Evolutionary conservation across 2,329 filamentous ascomycete genomes (phyloP), one percentile per base, ranked within the genome.

Genomic region (Trichophyton equinum): DNA sequence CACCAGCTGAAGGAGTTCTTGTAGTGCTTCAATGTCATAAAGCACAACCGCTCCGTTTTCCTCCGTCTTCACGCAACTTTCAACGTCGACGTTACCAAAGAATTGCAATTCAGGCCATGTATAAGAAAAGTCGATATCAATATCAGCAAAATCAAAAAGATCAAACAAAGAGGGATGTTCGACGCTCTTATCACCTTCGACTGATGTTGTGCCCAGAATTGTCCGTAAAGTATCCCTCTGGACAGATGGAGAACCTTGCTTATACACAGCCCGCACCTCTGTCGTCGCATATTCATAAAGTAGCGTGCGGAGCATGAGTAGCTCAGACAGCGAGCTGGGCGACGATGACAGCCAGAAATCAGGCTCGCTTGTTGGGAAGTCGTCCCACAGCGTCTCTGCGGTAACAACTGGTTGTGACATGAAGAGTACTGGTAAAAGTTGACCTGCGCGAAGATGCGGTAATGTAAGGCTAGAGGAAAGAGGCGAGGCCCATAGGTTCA

Each of bases 131-230:
- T 75, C 73, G 44, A 85, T 77, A 56, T 82, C 79, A 9, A 87
- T 73, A 63, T 88, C 85, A 71, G 94, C 82, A 68, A 97, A 97
- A 74, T 99, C 94, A 68, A 95, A 94, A 22, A 97, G 80, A 65
- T 96, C 91, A 68, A 97, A 96, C 5, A 97, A 82, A 2, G 88
- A 91, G 0, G 86, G 81, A 62, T 90, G 87, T 30, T 79, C 76
- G 42, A 87, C 77, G 4, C 84, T 77, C 60, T 88, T 82, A 56
- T 86, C 85, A 62, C 83, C 83, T 18, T 85, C 77, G 9, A 82
- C 79, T 6, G 89, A 84, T 47, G 87, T 85, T 61, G 67, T 75
- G 4, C 94, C 94, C 49, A 91, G 83, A n/a, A 97, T 77, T 0
- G 89, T 77, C 2, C 80, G 80, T 38, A 85, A 73, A 3, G 88